Evolutionary conservation across 2,329 filamentous ascomycete genomes (phyloP).

Genomic region (Alternaria brassicicola): DNA sequence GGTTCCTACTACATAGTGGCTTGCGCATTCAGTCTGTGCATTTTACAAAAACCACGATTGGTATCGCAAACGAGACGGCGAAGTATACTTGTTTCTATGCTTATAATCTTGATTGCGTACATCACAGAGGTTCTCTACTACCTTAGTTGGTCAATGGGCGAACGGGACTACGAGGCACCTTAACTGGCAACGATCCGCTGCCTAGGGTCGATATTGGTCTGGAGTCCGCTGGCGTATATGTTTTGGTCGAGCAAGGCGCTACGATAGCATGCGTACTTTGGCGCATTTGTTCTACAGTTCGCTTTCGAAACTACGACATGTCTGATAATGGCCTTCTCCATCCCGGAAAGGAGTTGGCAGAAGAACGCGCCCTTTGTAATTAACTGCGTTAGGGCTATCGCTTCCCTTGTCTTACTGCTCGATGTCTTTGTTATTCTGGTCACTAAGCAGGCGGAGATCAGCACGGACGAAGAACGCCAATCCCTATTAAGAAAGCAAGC

Average conservation of each 20-base stretch:
- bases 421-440: constrained; percentile 38
- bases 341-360: constrained; percentile 21
- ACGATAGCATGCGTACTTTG: constrained; percentile 45
- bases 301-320: constrained; percentile 40
- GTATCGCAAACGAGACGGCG: constrained; percentile 32
- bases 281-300: constrained; percentile 42
- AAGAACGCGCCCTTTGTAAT: constrained; percentile 31
- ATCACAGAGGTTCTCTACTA: constrained; percentile 43
- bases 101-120: constrained; percentile 30
- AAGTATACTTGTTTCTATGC: constrained; percentile 22
- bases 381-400: constrained; percentile 26
- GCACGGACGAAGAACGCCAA: constrained; percentile 63
- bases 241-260: constrained; percentile 32
- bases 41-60: constrained; percentile 37
- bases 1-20: constrained; percentile 41
- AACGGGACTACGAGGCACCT: constrained; percentile 36
- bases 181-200: constrained; percentile 43
- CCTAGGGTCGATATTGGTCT: constrained; percentile 44
- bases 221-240: constrained; percentile 35
- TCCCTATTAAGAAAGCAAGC: constrained; percentile 59
- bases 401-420: constrained; percentile 35
- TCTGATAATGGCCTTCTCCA: constrained; percentile 27
- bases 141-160: constrained; percentile 36
- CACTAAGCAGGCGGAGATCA: constrained; percentile 38
- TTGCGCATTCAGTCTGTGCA: constrained; percentile 33